Conservation (phyloP, 768 basidiomycete species). For the Macrolepiota fuliginosa region DNA sequence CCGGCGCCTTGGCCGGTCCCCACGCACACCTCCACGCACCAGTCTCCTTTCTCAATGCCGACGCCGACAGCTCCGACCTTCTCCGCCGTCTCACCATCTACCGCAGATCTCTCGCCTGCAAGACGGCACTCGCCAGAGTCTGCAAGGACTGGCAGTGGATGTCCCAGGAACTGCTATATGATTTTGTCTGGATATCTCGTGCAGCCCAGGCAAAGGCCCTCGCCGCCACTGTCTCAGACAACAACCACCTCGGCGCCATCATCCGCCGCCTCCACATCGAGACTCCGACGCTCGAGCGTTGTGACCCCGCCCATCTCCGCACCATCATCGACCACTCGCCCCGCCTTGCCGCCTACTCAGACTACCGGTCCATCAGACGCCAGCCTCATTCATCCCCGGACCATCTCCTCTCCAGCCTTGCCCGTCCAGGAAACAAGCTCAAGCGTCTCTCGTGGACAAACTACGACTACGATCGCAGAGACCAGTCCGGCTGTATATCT, state of each 20-base stretch:
- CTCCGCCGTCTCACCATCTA: conserved; percentile 41
- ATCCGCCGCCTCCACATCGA: conserved; percentile 71
- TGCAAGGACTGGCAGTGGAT: conserved; percentile 53
- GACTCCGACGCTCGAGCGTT: conserved; percentile 62
- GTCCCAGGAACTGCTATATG: conserved; percentile 56
- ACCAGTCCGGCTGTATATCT: conserved; percentile 40
- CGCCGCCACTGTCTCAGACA: conserved; percentile 13
- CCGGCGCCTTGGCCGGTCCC: conserved; percentile 14
- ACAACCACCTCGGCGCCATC: conserved; percentile 33
- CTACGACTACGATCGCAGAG: conserved; percentile 44
- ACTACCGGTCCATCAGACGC: conserved; percentile 62
- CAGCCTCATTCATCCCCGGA: conserved; percentile 18
- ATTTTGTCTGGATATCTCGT: conserved; percentile 67
- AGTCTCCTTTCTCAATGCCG: conserved; percentile 56
- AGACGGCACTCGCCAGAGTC: conserved; percentile 51
- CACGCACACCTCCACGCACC: conserved; percentile 22
- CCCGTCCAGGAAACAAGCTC: conserved; percentile 48
- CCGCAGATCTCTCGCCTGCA: conserved; percentile 43
- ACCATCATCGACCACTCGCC: conserved; percentile 67
- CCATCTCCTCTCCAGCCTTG: conserved; percentile 59
- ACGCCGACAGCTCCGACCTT: conserved; percentile 34
- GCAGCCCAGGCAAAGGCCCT: conserved; percentile 28
- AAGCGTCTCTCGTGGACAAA: conserved; percentile 69
- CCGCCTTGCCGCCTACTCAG: conserved; percentile 56
- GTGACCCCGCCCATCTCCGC: conserved; percentile 63